Percentiles rank a stretch among this genome's conserved stretches.
Evolutionary conservation across 225 moss, liverwort and hornwort species (phyloP).

Genomic region (Climacium dendroides): DNA sequence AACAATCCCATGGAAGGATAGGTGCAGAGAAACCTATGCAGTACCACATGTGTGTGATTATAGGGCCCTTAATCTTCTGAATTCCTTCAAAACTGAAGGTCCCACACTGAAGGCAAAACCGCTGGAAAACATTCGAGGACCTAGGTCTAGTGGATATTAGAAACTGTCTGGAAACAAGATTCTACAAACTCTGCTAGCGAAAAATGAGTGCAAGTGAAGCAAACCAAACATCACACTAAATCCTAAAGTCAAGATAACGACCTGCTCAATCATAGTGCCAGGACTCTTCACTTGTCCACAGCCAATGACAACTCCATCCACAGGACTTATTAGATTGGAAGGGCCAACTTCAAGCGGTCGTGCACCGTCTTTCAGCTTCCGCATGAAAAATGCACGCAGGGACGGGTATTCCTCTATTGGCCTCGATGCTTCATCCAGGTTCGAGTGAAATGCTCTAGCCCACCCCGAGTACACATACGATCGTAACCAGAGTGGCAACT

Average conservation of each 20-base stretch:
- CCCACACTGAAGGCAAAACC: background rate
- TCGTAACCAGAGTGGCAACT: slow-evolving; percentile 82
- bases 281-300: slow-evolving; percentile 61
- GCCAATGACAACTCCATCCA: slow-evolving; percentile 69
- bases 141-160: background rate
- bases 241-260: background rate
- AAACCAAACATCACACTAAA: background rate
- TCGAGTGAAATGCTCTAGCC: slow-evolving; percentile 82
- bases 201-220: background rate
- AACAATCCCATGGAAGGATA: slow-evolving; percentile 8
- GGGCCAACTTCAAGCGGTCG: slow-evolving; percentile 69
- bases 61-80: slow-evolving; percentile 91
- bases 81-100: too few relatives aligned
- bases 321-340: slow-evolving; percentile 79
- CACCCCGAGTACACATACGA: slow-evolving; percentile 63
- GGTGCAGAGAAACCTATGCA: slow-evolving; percentile 52
- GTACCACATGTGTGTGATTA: slow-evolving; percentile 99
- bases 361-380: slow-evolving; percentile 69
- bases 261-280: slow-evolving; percentile 89
- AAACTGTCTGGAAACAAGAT: background rate
- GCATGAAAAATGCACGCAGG: slow-evolving; percentile 73
- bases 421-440: slow-evolving; percentile 63
- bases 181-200: background rate
- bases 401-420: slow-evolving; percentile 73
- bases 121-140: background rate